These are phyloP conservation scores for Nitzschia palea DNA, from an alignment of 108 stramenopile species.

Conservation along the genomic window DNA sequence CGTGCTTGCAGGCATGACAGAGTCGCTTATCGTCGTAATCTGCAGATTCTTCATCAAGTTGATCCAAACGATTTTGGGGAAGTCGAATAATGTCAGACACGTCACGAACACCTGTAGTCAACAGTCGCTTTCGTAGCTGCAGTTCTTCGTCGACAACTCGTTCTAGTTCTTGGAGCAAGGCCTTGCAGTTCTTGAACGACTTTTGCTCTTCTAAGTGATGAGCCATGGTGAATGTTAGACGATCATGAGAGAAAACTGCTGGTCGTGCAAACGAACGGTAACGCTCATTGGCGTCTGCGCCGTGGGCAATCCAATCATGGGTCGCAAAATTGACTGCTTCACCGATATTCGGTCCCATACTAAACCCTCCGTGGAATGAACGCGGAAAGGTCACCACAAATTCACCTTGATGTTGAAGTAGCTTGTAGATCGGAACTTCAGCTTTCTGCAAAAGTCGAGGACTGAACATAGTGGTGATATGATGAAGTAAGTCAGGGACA, in stretches of 20 bases:
- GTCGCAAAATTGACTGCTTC: conserved; percentile 95
- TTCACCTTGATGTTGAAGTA: conserved; percentile 89
- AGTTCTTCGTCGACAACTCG: conserved; percentile 78
- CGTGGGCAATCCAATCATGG: conserved; percentile 93
- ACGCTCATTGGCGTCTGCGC: conserved; percentile 87
- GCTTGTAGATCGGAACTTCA: conserved; percentile 87
- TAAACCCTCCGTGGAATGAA: conserved; percentile 96
- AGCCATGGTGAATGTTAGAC: conserved; percentile 89
- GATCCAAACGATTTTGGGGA: conserved; percentile 74
- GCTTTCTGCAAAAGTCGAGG: conserved; percentile 80
- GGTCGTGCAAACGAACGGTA: conserved; percentile 88
- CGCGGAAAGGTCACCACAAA: conserved; percentile 97
- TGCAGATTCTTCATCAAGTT: conserved; percentile 80
- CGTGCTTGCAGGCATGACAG: conserved; percentile 89
- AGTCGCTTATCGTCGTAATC: conserved; percentile 92
- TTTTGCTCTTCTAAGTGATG: conserved; percentile 70
- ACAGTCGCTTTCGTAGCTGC: conserved; percentile 50
- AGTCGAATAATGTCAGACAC: conserved; percentile 63
- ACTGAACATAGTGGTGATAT: conserved; percentile 95
- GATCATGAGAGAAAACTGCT: conserved; percentile 91
- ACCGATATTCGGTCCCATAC: conserved; percentile 93
- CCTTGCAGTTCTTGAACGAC: conserved; percentile 54
- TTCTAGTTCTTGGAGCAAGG: conserved; percentile 62
- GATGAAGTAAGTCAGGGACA: conserved; percentile 89
- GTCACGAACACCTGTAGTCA: conserved; percentile 76